These are phyloP conservation scores for Arthromyces matolae DNA, from an alignment of 768 basidiomycete species.

Conservation along the genomic window DNA sequence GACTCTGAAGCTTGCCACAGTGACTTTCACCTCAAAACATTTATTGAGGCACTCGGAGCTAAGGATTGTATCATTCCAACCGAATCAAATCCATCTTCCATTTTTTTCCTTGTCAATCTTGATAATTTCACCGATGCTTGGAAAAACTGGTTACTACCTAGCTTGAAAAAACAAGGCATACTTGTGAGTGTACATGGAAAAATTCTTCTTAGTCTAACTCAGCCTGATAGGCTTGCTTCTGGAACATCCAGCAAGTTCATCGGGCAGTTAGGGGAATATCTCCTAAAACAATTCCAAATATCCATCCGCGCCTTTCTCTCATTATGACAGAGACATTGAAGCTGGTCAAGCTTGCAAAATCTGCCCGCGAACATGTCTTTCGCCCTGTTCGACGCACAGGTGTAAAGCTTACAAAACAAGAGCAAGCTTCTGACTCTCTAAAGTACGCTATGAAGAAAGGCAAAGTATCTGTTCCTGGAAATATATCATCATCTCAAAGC, in stretches of 20 bases:
- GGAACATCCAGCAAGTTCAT: not conserved
- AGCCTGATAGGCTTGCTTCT: not conserved
- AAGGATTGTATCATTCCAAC: slow-evolving; percentile 4
- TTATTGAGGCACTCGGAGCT: not conserved
- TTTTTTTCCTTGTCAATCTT: slow-evolving; percentile 2
- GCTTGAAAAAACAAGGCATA: not conserved
- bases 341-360: no score
- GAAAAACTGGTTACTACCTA: slow-evolving; percentile 1
- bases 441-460: no score
- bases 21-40: no score
- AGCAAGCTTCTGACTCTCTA: no score
- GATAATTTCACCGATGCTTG: not conserved
- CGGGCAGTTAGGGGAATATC: not conserved
- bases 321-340: not conserved
- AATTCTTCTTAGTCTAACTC: no score
- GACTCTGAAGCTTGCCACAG: no score
- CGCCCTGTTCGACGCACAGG: no score
- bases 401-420: no score
- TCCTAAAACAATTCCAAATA: not conserved
- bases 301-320: not conserved
- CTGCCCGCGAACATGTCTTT: no score
- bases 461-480: no score
- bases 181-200: not conserved
- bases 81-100: slow-evolving; percentile 1
- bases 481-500: no score